Evolutionary conservation across 495 filamentous ascomycete species (phyloP), one percentile per base, ranked within the genome.

Genomic region (Trichoderma erinaceum): DNA sequence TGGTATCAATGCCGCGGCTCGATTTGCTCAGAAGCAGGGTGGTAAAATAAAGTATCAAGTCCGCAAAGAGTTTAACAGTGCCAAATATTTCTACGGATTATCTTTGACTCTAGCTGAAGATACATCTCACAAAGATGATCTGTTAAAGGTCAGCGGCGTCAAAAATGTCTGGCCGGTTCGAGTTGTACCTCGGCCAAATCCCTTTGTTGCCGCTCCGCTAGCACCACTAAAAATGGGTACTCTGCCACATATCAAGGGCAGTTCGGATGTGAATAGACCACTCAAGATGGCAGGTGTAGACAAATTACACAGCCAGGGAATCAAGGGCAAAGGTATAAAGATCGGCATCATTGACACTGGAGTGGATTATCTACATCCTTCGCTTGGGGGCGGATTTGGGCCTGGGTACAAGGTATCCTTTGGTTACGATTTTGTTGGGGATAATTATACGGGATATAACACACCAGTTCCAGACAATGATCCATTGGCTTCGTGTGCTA

Each of bases 301-400:
- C 46, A 66, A 61, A 25, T 4, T 77, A 7, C 77, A 78, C 64
- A 61, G 32, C 58, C 63, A 69, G 5, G 77, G 75, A 0, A 73
- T 75, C 46, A 75, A 74, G 32, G 77, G 77, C 3, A 72, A 76
- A 16, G 77, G 75, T 4, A 68, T 77, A 15, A 72, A 71, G 43
- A 70, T 78, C 38, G 77, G 52, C 3, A 74, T 79, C 25, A 70
- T 84, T 25, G 81, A 84, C 67, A 79, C 75, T 21, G 82, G 81
- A 2, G 73, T 82, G 58, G 81, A 84, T 68, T 84, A 84, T 63
- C 74, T 52, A 16, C 81, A 83, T 63, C 81, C 82, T 1, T 77
- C 80, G 23, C 73, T 84, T 13, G 82, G 82, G 13, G 81, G 79
- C 13, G 77, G 79, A 3, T 76, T 81, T 67, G 82, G 82, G 18